Evolutionary conservation across 2,329 filamentous ascomycete species (phyloP), one percentile per base, ranked within the genome.

Genomic region (Fusarium protoensiforme): DNA sequence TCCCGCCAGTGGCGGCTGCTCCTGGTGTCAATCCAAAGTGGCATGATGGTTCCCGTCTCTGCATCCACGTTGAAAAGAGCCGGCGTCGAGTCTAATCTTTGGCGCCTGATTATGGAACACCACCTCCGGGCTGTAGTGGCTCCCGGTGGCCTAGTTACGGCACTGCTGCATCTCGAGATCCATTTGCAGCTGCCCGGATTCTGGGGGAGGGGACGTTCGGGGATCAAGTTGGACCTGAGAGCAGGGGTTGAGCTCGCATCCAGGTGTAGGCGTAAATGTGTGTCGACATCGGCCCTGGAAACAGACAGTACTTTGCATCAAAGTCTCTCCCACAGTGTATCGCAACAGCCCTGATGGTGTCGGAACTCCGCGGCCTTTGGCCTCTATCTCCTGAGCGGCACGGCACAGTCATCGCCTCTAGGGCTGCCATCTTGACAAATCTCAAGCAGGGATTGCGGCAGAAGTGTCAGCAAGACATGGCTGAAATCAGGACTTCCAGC

Each of bases 161-260:
- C 61, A 53, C 68, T 74, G 71, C 71, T 69, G 71, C 64, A 73
- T 74, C 71, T 73, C 36, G 43, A 69, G 71, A 72, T 73, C 68
- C 58, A 72, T 71, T 73, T 57, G 68, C 58, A 72, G 61, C 33
- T 69, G 46, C 61, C 39, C 56, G 61, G 61, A 61, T 60, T 59
- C 46, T 41, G 53, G 54, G 61, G 60, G 71, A 74, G 68, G 71
- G 68, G 71, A 60, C 51, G 68, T 62, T 73, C 46, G 61, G 65
- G 57, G 18, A 62, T 68, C 33, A 39, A 48, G 41, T 33, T 60
- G 53, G 54, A 58, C 36, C 51, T 24, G 35, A 48, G 43, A 43
- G 58, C 71, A 73, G 48, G 71, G 71, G 64, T 62, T 53, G 48
- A 53, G 11, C 48, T 61, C 29, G 11, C 35, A 38, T 41, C n/a